Base-by-base conservation (phyloP, 495 filamentous ascomycete genomes). In the Neurospora tetraspora region DNA sequence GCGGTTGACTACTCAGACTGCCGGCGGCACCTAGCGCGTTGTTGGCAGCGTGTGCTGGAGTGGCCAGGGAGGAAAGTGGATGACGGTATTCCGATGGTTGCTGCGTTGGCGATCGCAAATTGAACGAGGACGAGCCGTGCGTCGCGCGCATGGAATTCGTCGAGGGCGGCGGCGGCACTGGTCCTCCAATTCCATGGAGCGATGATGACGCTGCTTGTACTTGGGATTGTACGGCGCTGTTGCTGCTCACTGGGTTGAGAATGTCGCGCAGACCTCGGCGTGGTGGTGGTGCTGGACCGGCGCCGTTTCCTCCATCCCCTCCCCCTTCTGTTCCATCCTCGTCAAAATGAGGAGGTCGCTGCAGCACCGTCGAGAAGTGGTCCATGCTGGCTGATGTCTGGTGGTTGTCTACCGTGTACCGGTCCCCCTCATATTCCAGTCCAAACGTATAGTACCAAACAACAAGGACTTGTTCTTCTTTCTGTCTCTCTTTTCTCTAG, bases 361-460 rank as follows among this genome's bases (percentile, higher is more conserved):
- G 82, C 78, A 85, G 78, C 76, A 85, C 82, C 16, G 81, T 84
- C 75, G 84, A 83, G 77, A 84, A 86, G 68, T 80, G 78, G 71
- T 84, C 82, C 82, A 83, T 83, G 53, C 27, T 34, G 53, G 53
- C 12, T 27, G 27, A 7, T 34, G n/a, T n/a, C n/a, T n/a, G n/a
- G n/a, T n/a, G n/a, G n/a, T n/a, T n/a, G n/a, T n/a, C n/a, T 71
- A 40, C n/a, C 34, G n/a, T 39, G 47, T 71, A 72, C 74, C 47
- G 61, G 45, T 77, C 70, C 74, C 75, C 69, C 73, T 43, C 53
- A 71, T 37, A 72, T 69, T 73, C 72, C 72, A 72, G 74, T 69
- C 69, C 73, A 71, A 42, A 70, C n/a, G 39, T 74, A 37, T 47
- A 43, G 34, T 65, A 71, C 73, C 72, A 38, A 70, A 43, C 39